Evolutionary conservation across 768 basidiomycete genomes (phyloP).

Genomic region (Boletus pseudopeckii): DNA sequence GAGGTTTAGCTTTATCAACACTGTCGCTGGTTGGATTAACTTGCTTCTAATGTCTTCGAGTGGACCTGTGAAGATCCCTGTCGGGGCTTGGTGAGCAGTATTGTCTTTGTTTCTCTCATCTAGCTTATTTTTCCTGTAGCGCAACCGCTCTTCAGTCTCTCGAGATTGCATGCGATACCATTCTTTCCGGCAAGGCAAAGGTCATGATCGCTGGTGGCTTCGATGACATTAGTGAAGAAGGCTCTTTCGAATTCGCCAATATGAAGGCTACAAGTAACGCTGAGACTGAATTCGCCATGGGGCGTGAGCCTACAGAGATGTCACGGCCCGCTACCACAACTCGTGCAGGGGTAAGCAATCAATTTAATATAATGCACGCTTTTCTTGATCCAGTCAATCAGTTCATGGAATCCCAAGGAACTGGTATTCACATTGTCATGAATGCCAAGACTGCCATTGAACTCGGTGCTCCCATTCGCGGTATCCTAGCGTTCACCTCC

Average conservation of each 20-base stretch:
- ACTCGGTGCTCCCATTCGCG: conserved; percentile 90
- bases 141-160: conserved; percentile 97
- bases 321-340: conserved; percentile 96
- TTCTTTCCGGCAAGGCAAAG: conserved; percentile 94
- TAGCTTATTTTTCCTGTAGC: conserved; percentile 36
- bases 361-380: neutral
- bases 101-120: neutral
- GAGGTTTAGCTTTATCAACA: conserved; percentile 87
- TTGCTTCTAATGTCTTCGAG: conserved; percentile 91
- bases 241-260: conserved; percentile 98
- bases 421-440: conserved; percentile 97
- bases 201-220: conserved; percentile 99
- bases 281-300: conserved; percentile 97
- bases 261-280: conserved; percentile 99
- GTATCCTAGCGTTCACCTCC: conserved; percentile 91
- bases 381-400: conserved; percentile 24
- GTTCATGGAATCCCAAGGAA: conserved; percentile 98
- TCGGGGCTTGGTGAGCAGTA: conserved; percentile 84
- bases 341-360: conserved; percentile 75
- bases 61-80: conserved; percentile 98
- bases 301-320: conserved; percentile 98
- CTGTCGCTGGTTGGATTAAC: conserved; percentile 98
- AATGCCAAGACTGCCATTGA: conserved; percentile 93
- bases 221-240: conserved; percentile 97
- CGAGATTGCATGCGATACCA: conserved; percentile 96